Evolutionary conservation across 2,329 filamentous ascomycete genomes (phyloP).

Genomic region (Penicillium sp.): DNA sequence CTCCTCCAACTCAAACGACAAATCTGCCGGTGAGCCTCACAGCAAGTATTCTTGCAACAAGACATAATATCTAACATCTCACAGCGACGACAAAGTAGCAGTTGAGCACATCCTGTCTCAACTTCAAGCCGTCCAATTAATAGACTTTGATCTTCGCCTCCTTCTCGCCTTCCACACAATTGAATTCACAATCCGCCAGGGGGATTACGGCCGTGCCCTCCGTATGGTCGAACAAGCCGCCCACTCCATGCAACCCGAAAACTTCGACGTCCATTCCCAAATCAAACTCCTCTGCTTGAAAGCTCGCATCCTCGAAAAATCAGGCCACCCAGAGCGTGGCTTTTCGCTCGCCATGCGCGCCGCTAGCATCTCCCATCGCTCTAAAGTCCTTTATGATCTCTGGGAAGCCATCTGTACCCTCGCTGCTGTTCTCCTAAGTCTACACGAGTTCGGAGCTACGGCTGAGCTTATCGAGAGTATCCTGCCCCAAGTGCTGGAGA

Average conservation of each 20-base stretch:
- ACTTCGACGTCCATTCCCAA: constrained; percentile 65
- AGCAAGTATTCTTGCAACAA: background rate
- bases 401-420: constrained; percentile 72
- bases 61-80: constrained; percentile 14
- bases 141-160: constrained; percentile 61
- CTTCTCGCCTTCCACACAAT: constrained; percentile 61
- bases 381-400: constrained; percentile 66
- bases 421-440: constrained; percentile 65
- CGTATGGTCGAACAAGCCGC: constrained; percentile 55
- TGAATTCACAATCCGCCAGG: constrained; percentile 57
- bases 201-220: constrained; percentile 56
- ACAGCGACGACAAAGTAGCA: constrained; percentile 57
- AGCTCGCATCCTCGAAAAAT: constrained; percentile 66
- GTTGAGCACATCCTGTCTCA: constrained; percentile 59
- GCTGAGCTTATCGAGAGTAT: constrained; percentile 64
- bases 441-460: constrained; percentile 70
- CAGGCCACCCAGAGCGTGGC: constrained; percentile 69
- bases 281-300: constrained; percentile 73
- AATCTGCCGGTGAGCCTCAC: constrained; percentile 40
- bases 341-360: constrained; percentile 77
- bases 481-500: constrained; percentile 75
- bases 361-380: constrained; percentile 69
- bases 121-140: constrained; percentile 53
- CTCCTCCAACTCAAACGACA: constrained; percentile 43
- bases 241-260: constrained; percentile 52